These are phyloP conservation scores for Tremellales sp. DNA, from an alignment of 1,284 basidiomycete species.

Conservation along the genomic window DNA sequence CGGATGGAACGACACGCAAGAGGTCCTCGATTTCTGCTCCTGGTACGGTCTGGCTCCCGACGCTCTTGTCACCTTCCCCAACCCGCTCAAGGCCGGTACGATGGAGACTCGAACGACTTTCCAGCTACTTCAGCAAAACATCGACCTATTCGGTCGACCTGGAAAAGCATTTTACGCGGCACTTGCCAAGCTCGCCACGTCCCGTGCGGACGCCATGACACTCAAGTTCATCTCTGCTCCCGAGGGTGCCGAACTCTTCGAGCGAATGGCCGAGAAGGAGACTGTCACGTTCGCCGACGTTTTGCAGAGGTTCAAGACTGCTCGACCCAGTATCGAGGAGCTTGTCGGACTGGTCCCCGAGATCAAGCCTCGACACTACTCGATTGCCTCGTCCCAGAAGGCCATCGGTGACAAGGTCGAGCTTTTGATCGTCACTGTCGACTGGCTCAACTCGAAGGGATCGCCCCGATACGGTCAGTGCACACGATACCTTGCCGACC, in stretches of 20 bases:
- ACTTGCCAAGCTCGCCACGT: conserved; percentile 71
- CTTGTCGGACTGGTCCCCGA: conserved; percentile 86
- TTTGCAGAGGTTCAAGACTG: conserved; percentile 72
- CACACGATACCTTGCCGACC: conserved; percentile 84
- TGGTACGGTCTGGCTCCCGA: conserved; percentile 89
- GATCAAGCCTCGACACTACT: conserved; percentile 97
- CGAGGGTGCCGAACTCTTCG: conserved; percentile 88
- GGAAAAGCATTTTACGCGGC: conserved; percentile 93
- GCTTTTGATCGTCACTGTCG: conserved; percentile 90
- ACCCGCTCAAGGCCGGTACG: conserved; percentile 52
- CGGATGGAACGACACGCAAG: conserved; percentile 92
- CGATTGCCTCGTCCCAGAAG: conserved; percentile 90
- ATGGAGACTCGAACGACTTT: conserved; percentile 83
- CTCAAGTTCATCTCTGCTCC: conserved; percentile 89
- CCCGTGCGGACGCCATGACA: conserved; percentile 70
- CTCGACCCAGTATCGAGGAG: conserved; percentile 71
- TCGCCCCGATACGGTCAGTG: conserved; percentile 85
- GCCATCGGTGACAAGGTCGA: conserved; percentile 93
- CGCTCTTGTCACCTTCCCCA: conserved; percentile 75
- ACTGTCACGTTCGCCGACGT: conserved; percentile 93
- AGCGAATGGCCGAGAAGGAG: conserved; percentile 91
- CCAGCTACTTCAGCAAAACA: conserved; percentile 92
- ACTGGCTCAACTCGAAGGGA: conserved; percentile 83
- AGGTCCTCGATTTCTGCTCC: conserved; percentile 81
- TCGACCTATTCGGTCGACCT: conserved; percentile 93